These are phyloP conservation scores for Grigorovia yakushimaensis DNA, from an alignment of 805 yeast genomes.

Conservation along the genomic window DNA sequence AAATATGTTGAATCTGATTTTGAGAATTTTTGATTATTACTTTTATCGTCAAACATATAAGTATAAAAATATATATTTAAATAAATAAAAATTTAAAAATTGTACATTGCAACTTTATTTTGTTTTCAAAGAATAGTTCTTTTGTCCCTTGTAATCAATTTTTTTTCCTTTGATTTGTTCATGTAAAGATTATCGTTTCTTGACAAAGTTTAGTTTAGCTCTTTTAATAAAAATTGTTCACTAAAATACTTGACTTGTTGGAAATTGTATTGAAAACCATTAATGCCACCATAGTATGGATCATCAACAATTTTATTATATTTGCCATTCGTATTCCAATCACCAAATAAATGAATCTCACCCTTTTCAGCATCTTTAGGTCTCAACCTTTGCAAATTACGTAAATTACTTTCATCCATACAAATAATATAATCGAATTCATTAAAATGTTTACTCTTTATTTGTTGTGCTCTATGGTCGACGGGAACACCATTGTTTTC, in stretches of 20 bases:
- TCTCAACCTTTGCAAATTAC: conserved; percentile 37
- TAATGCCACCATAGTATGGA: conserved; percentile 84
- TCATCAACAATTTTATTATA: conserved; percentile 62
- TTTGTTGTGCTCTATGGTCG: conserved; percentile 65
- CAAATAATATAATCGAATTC: conserved; percentile 60
- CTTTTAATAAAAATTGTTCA: conserved; percentile 53
- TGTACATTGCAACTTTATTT: too few relatives aligned
- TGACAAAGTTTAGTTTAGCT: conserved; percentile 24
- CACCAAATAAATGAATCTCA: conserved; percentile 61
- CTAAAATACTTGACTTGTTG: conserved; percentile 68
- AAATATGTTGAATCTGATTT: conserved; percentile 39
- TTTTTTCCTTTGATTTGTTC: too few relatives aligned
- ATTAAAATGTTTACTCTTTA: conserved; percentile 39
- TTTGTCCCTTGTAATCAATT: too few relatives aligned
- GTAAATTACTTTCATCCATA: conserved; percentile 56
- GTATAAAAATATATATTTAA: background rate
- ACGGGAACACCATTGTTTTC: conserved; percentile 63
- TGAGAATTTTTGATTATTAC: conserved; percentile 24
- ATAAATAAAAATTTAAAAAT: too few relatives aligned
- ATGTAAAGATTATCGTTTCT: too few relatives aligned
- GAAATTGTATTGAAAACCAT: conserved; percentile 76
- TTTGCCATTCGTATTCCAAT: conserved; percentile 51
- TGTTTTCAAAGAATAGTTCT: too few relatives aligned
- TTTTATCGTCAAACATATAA: background rate
- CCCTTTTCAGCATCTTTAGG: conserved; percentile 36